Percentiles rank a stretch among this genome's conserved stretches.
Evolutionary conservation across 2,329 filamentous ascomycete genomes (phyloP).

Genomic region (Macrophomina pseudophaseolina): DNA sequence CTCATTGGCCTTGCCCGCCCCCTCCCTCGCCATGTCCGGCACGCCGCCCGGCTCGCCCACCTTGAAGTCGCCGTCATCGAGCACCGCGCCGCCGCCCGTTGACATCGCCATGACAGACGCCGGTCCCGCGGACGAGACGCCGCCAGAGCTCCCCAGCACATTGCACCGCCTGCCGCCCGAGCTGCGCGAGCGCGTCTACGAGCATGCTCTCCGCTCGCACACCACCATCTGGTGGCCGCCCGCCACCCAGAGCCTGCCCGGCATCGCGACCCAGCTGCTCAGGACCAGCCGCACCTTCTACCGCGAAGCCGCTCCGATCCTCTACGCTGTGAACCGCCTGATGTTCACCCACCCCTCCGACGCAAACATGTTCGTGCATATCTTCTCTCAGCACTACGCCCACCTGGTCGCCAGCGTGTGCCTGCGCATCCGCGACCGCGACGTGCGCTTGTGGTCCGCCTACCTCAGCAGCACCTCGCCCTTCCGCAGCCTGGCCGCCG

Average conservation of each 20-base stretch:
- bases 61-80: neutral
- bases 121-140: neutral
- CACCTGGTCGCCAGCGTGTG: constrained; percentile 38
- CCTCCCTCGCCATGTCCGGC: constrained; percentile 8
- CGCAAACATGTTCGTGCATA: constrained; percentile 46
- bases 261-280: constrained; percentile 38
- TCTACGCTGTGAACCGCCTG: constrained; percentile 45
- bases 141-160: constrained; percentile 15
- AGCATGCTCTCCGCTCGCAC: constrained; percentile 38
- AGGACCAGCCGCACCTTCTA: constrained; percentile 38
- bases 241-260: constrained; percentile 28
- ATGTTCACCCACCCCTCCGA: constrained; percentile 47
- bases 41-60: constrained; percentile 6
- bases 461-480: constrained; percentile 41
- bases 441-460: constrained; percentile 43
- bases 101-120: constrained; percentile 21
- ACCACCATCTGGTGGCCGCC: constrained; percentile 43
- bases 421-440: constrained; percentile 44
- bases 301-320: constrained; percentile 39
- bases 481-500: constrained; percentile 39
- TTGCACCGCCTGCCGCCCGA: constrained; percentile 39
- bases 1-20: constrained; percentile 3
- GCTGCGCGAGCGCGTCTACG: constrained; percentile 43
- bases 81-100: constrained; percentile 8
- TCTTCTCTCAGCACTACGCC: constrained; percentile 35